Percentiles rank a stretch among this genome's conserved stretches.
Evolutionary conservation across 768 basidiomycete species (phyloP).

Genomic region (Phallus indusiatus): DNA sequence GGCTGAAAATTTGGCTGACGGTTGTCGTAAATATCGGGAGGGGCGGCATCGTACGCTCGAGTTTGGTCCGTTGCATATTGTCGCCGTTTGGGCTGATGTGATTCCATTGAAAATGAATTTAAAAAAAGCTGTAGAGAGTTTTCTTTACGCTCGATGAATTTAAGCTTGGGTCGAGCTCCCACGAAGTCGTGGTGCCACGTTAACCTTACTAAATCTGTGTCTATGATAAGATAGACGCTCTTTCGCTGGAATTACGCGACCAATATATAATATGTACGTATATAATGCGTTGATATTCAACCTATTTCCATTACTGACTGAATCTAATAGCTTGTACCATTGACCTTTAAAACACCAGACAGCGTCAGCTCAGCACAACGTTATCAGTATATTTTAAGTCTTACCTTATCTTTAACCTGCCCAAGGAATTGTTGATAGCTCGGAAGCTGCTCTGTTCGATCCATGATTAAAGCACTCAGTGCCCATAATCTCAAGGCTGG

Average conservation of each 20-base stretch:
- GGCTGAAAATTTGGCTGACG: constrained; percentile 35
- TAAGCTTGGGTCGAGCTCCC: background rate
- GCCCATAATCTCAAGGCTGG: constrained; percentile 93
- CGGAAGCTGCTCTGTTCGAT: constrained; percentile 87
- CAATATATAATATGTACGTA: background rate
- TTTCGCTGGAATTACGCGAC: no score
- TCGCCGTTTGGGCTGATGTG: constrained; percentile 56
- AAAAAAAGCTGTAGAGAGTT: constrained; percentile 30
- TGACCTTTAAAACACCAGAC: constrained; percentile 1
- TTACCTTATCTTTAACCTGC: constrained; percentile 86
- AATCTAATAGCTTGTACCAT: constrained; percentile 8
- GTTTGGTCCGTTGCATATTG: constrained; percentile 95
- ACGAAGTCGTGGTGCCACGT: background rate
- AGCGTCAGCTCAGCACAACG: background rate
- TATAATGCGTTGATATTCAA: background rate
- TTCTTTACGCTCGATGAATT: background rate
- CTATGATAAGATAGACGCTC: background rate
- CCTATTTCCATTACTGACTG: background rate
- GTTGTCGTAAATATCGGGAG: constrained; percentile 27
- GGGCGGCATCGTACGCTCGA: constrained; percentile 67
- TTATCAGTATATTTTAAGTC: background rate
- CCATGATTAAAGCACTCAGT: constrained; percentile 87
- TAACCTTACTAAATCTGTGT: background rate
- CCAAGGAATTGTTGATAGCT: constrained; percentile 94
- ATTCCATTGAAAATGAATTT: constrained; percentile 33